These are phyloP conservation scores for Rhodotorula sp. DNA, from an alignment of 1,284 basidiomycete genomes.

Conservation along the genomic window DNA sequence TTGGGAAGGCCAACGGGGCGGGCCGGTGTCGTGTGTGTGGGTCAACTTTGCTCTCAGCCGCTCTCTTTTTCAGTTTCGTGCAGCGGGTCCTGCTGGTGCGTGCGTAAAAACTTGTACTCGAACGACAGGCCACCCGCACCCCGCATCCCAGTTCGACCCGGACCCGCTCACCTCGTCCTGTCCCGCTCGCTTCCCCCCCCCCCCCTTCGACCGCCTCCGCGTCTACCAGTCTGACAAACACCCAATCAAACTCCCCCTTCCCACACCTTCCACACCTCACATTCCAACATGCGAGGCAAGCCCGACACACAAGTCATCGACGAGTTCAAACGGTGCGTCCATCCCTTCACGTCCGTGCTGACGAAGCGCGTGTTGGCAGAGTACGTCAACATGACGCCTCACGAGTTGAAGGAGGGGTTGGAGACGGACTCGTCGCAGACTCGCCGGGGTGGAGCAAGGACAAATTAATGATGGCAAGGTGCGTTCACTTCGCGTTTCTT, in stretches of 20 bases:
- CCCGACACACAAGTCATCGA: conserved; percentile 31
- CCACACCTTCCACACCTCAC: not conserved
- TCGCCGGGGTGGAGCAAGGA: conserved; percentile 41
- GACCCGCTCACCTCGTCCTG: too few species aligned
- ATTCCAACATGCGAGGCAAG: conserved; percentile 12
- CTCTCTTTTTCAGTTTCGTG: too few species aligned
- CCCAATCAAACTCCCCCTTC: not conserved
- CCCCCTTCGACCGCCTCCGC: not conserved
- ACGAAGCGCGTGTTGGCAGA: conserved; percentile 2
- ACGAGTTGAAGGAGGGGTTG: conserved; percentile 46
- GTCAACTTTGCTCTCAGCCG: too few species aligned
- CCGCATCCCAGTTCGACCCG: not conserved
- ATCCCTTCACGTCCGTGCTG: too few species aligned
- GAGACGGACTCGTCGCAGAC: conserved; percentile 42
- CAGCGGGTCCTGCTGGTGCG: too few species aligned
- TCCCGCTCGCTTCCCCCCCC: not conserved
- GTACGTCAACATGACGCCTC: conserved; percentile 47
- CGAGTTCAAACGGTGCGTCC: conserved; percentile 25
- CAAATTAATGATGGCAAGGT: conserved; percentile 14
- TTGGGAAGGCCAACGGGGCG: too few species aligned
- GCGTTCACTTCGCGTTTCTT: not conserved
- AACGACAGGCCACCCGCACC: too few species aligned
- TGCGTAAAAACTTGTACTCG: not conserved
- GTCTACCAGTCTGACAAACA: too few species aligned
- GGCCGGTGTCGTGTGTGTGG: too few species aligned